Evolutionary conservation across 805 yeast species (phyloP).

Genomic region (Yarrowia bubula): DNA sequence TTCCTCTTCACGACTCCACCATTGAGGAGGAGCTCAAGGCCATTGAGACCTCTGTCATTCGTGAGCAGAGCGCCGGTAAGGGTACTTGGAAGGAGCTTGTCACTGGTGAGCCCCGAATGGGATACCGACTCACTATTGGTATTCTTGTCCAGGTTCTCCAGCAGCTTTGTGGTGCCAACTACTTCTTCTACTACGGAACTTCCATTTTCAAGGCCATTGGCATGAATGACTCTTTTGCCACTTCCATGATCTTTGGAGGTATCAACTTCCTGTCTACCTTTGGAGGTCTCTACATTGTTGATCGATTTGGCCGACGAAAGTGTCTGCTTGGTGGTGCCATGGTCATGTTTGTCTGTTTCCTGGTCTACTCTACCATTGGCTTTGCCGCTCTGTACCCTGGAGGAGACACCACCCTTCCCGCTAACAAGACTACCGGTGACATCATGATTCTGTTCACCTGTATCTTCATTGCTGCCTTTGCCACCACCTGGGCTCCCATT

Average conservation of each 20-base stretch:
- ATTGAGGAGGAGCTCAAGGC: constrained; percentile 41
- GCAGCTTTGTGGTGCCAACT: constrained; percentile 65
- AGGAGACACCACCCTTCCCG: constrained; percentile 35
- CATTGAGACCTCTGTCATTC: constrained; percentile 44
- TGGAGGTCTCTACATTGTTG: constrained; percentile 50
- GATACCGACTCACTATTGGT: constrained; percentile 31
- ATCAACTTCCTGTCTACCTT: constrained; percentile 54
- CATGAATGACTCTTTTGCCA: constrained; percentile 52
- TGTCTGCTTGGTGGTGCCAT: constrained; percentile 49
- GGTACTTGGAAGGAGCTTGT: constrained; percentile 53
- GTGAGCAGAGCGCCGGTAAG: constrained; percentile 42
- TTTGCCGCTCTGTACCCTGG: constrained; percentile 44
- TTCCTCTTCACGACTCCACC: constrained; percentile 38
- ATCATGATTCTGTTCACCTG: constrained; percentile 58
- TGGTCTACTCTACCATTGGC: constrained; percentile 51
- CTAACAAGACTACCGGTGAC: constrained; percentile 45
- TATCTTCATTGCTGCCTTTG: constrained; percentile 50
- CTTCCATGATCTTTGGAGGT: constrained; percentile 54
- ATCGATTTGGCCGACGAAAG: constrained; percentile 51
- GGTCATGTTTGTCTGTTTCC: constrained; percentile 51
- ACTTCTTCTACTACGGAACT: constrained; percentile 67
- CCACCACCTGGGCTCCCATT: constrained; percentile 61
- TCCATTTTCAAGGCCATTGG: constrained; percentile 48
- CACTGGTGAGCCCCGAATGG: constrained; percentile 38
- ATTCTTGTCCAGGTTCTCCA: constrained; percentile 45